Percentiles rank a stretch among this genome's conserved stretches.
phyloP scores from a whole-genome alignment of 2,329 filamentous ascomycete genomes.

The Clonostachys solani region DNA sequence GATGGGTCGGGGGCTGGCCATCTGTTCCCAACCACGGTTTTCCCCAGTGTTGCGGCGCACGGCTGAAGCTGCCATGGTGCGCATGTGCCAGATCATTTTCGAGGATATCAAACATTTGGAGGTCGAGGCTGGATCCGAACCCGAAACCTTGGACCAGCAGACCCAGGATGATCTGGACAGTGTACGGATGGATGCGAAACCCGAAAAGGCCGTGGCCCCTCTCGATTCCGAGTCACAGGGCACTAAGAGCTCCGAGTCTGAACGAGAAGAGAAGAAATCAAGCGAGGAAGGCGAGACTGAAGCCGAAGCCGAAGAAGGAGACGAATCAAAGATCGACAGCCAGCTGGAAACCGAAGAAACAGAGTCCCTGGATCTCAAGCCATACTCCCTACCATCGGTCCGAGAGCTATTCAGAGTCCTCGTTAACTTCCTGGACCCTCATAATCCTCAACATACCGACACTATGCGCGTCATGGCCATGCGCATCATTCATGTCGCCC shows the following conservation, averaged over 20 bases:
- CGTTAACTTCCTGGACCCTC: constrained; percentile 88
- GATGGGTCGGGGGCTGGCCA: constrained; percentile 97
- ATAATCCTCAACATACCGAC: constrained; percentile 89
- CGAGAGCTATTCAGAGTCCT: constrained; percentile 90
- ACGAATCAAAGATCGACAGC: constrained; percentile 3
- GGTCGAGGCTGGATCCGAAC: constrained; percentile 65
- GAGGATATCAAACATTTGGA: constrained; percentile 86
- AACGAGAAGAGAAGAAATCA: not conserved
- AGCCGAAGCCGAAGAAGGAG: not conserved
- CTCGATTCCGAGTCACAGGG: constrained; percentile 2
- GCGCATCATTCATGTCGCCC: constrained; percentile 92
- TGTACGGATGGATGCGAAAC: constrained; percentile 72
- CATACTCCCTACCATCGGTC: constrained; percentile 92
- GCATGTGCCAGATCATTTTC: constrained; percentile 99
- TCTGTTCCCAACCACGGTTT: constrained; percentile 90
- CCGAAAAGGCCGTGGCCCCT: constrained; percentile 1
- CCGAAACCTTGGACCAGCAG: constrained; percentile 61
- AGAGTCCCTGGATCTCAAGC: constrained; percentile 61
- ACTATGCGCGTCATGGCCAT: constrained; percentile 96
- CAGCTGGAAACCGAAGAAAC: constrained; percentile 24
- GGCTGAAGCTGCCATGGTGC: constrained; percentile 95
- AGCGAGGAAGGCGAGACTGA: constrained; percentile 8
- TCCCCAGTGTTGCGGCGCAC: constrained; percentile 87
- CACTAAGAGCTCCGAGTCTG: not conserved
- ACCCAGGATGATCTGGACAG: constrained; percentile 66